Percentiles rank a stretch among this genome's conserved stretches.
These are phyloP conservation scores for Spencermartinsiella europaea DNA, from an alignment of 805 yeast species.

Conservation along the genomic window DNA sequence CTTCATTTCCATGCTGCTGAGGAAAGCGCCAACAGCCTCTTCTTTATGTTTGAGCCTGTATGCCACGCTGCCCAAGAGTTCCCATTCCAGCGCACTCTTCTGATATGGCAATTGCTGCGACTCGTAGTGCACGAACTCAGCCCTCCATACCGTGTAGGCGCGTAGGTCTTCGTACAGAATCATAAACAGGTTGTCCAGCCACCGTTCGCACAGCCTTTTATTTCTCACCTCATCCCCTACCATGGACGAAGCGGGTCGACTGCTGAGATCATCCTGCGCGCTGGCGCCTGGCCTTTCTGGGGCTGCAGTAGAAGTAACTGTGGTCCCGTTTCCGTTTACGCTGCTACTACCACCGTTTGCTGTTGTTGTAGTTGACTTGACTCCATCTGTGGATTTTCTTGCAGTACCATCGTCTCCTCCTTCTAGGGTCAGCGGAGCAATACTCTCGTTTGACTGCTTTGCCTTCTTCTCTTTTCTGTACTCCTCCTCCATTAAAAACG, in stretches of 20 bases:
- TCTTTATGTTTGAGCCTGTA: constrained; percentile 76
- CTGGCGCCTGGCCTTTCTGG: constrained; percentile 4
- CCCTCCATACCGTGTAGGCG: constrained; percentile 87
- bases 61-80: constrained; percentile 81
- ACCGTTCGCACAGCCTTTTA: constrained; percentile 64
- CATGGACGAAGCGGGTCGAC: not conserved
- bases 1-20: constrained; percentile 61
- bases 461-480: constrained; percentile 37
- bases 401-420: constrained; percentile 16
- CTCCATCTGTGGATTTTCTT: constrained; percentile 12
- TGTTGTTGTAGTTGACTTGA: constrained; percentile 9
- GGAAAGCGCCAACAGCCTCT: constrained; percentile 84
- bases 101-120: constrained; percentile 78
- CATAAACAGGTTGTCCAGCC: constrained; percentile 74
- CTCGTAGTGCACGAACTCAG: constrained; percentile 82
- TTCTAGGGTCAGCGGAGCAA: not conserved
- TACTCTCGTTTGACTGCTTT: constrained; percentile 7
- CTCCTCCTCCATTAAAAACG: constrained; percentile 80
- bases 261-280: not conserved
- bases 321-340: not conserved
- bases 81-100: constrained; percentile 86
- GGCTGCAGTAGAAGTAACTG: not conserved
- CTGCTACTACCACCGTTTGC: not conserved
- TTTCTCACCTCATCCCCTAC: constrained; percentile 24
- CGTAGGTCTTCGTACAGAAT: constrained; percentile 61